Evolutionary conservation across 345 rosid genomes (phyloP).

Genomic region (Boechera divaricarpa): DNA sequence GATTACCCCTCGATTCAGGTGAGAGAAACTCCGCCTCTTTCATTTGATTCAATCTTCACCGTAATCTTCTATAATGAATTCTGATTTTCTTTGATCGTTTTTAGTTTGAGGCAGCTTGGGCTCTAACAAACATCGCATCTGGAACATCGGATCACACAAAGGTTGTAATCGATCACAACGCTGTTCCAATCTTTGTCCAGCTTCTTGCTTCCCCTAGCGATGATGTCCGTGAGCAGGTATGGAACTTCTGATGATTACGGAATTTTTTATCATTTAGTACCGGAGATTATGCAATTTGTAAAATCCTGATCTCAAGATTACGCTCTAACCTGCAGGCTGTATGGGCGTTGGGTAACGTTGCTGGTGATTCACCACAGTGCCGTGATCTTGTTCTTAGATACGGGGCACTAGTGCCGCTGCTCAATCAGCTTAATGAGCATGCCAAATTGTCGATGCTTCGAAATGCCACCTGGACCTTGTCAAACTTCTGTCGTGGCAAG

Average conservation of each 20-base stretch:
- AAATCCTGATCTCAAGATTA: neutral
- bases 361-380: conserved; percentile 92
- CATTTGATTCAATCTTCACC: neutral
- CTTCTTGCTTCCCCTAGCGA: conserved; percentile 80
- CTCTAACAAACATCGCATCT: conserved; percentile 92
- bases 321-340: conserved; percentile 62
- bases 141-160: conserved; percentile 88
- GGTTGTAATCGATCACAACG: conserved; percentile 83
- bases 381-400: conserved; percentile 83
- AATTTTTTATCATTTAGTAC: neutral
- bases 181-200: conserved; percentile 80
- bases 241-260: neutral
- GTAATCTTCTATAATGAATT: neutral
- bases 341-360: conserved; percentile 94
- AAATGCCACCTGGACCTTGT: conserved; percentile 97
- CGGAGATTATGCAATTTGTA: neutral
- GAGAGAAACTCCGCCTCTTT: neutral
- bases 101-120: conserved; percentile 97
- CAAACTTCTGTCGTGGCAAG: conserved; percentile 95
- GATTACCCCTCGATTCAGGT: conserved; percentile 89
- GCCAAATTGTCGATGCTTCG: conserved; percentile 95
- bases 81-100: conserved; percentile 18
- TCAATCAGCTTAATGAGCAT: conserved; percentile 75
- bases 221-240: conserved; percentile 97
- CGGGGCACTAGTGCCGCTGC: conserved; percentile 76